phyloP scores from a whole-genome alignment of 192 early-diverging fungal species.

The Anaeromyces robustus region DNA sequence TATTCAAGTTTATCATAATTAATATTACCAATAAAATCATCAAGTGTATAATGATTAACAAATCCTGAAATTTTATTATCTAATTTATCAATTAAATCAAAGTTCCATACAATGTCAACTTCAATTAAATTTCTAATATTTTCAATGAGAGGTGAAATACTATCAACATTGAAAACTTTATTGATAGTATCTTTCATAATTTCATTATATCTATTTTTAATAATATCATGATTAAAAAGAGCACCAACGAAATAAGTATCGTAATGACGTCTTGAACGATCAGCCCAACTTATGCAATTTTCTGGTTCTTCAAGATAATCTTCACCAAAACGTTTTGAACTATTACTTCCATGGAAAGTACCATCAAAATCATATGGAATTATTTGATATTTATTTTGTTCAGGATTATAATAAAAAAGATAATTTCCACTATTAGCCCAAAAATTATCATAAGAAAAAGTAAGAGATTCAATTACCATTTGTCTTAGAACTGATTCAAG shows the following conservation, averaged over 20 bases:
- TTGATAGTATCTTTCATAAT: neutral
- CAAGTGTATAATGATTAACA: neutral
- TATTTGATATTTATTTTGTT: neutral
- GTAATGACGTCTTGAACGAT: neutral
- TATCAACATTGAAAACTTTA: neutral
- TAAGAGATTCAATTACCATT: neutral
- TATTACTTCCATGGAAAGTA: neutral
- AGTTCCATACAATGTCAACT: neutral
- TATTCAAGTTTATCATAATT: neutral
- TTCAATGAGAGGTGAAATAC: neutral
- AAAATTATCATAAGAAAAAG: neutral
- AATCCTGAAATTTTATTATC: neutral
- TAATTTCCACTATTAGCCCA: neutral
- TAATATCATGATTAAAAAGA: neutral
- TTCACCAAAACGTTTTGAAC: neutral
- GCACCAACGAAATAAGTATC: neutral
- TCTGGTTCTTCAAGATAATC: neutral
- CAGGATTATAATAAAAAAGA: neutral
- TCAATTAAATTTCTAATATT: neutral
- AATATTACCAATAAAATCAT: neutral
- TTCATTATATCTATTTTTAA: neutral
- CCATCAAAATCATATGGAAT: neutral
- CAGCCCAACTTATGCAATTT: neutral
- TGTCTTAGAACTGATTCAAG: neutral
- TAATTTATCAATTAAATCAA: neutral